Evolutionary conservation across 23 red algal species (phyloP).

Genomic region (Gracilariopsis chorda): DNA sequence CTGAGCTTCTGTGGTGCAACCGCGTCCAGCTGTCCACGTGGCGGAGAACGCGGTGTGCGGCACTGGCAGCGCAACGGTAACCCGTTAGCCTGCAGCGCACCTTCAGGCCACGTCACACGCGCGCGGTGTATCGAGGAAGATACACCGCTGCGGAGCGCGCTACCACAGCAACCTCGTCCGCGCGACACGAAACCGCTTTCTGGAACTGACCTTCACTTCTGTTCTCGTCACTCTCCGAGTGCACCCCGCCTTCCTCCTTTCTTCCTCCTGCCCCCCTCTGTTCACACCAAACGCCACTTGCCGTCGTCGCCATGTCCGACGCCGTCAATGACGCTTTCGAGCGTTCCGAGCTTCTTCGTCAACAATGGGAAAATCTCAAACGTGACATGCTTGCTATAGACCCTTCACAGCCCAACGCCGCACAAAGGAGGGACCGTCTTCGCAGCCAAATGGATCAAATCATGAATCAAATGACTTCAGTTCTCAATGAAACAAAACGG

Average conservation of each 20-base stretch:
- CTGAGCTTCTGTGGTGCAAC: too few relatives aligned
- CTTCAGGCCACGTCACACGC: not conserved
- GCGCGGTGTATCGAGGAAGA: too few relatives aligned
- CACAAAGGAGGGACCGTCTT: not conserved
- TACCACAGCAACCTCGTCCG: not conserved
- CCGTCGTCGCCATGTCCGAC: constrained; percentile 1
- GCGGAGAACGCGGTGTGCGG: not conserved
- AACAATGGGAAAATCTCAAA: constrained; percentile 25
- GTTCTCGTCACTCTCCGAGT: too few relatives aligned
- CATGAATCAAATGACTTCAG: constrained; percentile 18
- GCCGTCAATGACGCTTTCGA: constrained; percentile 8
- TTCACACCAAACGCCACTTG: not conserved
- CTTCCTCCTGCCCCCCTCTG: not conserved
- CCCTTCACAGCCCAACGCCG: not conserved
- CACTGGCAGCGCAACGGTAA: not conserved
- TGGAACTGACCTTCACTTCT: too few relatives aligned
- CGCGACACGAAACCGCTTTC: not conserved
- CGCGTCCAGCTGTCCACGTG: not conserved
- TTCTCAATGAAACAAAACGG: not conserved
- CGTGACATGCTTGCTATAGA: constrained; percentile 14
- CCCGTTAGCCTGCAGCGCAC: not conserved
- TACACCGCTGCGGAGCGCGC: not conserved
- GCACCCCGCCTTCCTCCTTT: not conserved
- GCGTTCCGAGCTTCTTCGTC: constrained; percentile 21
- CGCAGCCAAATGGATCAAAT: constrained; percentile 37